Base-by-base conservation (phyloP, 768 basidiomycete species). In the Boletus edulis region DNA sequence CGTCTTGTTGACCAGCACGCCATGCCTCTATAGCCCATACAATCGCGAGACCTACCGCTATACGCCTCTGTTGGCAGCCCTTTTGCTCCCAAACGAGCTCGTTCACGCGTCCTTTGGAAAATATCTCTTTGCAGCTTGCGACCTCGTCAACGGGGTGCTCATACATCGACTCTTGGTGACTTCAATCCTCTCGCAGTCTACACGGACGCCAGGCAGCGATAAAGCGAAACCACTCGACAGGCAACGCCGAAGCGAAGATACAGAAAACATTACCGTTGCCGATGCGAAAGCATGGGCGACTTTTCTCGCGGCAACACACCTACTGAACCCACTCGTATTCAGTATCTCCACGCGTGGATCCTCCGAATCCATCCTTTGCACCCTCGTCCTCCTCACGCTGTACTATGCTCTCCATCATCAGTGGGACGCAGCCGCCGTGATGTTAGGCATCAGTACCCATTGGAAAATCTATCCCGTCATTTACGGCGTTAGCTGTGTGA, bases 401-500 rank as follows among this genome's bases (percentile, higher is more conserved):
- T 82, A 81, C 66, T 77, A 72, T 31, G 82, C 84, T 2, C 71
- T 88, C 54, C 78, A 78, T 40, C 75, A 73, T 4, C 75, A 76
- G 42, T 89, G 89, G 84, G 77, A 81, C 46, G 57, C 70, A 4
- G 83, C 92, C 0, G 94, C 92, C 0, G 60, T 91, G 5, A 65
- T 87, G 52, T 77, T 95, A 20, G 97, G 94, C 1, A 62, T 94
- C 39, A 86, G 90, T 57, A 86, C 93, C 0, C 94, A 98, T 63
- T 96, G 94, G 91, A 99, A 99, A 73, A 91, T 99, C 52, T 98
- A 97, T 66, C 97, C 97, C 0, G 77, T 95, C 60, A 83, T 99
- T 52, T 98, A 98, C 67, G 91, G 88, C 0, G 79, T 87, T n/a
- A 81, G 84, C 37, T 85, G 91, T 56, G 72, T 94, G 52, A 42